Percentiles rank a stretch among this genome's conserved stretches.
phyloP scores from a whole-genome alignment of 306 rosid species.

The Notholithocarpus densiflorus region DNA sequence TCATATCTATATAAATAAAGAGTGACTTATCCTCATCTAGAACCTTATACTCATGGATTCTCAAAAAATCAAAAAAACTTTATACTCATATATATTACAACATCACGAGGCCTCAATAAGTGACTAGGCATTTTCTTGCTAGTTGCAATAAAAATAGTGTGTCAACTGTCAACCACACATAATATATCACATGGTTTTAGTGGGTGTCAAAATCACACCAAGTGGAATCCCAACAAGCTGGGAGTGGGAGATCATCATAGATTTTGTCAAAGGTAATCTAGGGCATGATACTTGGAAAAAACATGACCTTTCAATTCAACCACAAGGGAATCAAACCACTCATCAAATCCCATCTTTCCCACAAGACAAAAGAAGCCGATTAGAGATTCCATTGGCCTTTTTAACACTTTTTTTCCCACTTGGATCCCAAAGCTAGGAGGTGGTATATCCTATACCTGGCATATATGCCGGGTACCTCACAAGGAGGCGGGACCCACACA shows the following conservation, averaged over 20 bases:
- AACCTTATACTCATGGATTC: too few species aligned
- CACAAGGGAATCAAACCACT: too few species aligned
- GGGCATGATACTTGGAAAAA: background rate
- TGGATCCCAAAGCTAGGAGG: background rate
- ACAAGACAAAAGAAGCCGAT: background rate
- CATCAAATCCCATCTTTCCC: background rate
- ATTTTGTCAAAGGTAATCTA: background rate
- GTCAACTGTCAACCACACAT: background rate
- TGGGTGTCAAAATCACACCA: conserved; percentile 17
- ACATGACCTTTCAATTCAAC: background rate
- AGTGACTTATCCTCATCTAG: too few species aligned
- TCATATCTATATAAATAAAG: too few species aligned
- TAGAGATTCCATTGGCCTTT: background rate
- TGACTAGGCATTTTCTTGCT: too few species aligned
- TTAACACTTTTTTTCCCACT: background rate
- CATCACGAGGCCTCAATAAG: too few species aligned
- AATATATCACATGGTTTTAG: background rate
- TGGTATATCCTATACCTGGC: too few species aligned
- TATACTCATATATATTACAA: too few species aligned
- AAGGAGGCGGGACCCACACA: too few species aligned
- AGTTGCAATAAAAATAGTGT: too few species aligned
- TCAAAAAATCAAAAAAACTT: too few species aligned
- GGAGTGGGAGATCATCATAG: background rate
- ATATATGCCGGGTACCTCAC: too few species aligned
- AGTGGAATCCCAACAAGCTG: background rate